A percentile compares a stretch with the other conserved stretches of the same genome.
These are phyloP conservation scores for Dothistroma pini DNA, from an alignment of 2,329 filamentous ascomycete species.

Conservation along the genomic window DNA sequence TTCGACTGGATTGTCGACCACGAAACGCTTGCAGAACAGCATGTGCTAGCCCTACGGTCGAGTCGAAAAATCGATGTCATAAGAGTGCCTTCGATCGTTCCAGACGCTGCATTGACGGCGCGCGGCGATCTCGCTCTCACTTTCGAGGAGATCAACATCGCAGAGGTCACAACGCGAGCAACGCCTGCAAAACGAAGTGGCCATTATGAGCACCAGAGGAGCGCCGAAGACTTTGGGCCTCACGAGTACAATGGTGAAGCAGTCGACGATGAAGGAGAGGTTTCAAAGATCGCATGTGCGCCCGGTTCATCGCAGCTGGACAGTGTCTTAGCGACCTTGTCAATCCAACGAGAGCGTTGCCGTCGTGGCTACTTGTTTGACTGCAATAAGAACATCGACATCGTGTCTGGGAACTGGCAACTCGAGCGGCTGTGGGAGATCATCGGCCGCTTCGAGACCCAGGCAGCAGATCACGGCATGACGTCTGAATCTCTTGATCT, in stretches of 20 bases:
- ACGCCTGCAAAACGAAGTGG: slow-evolving; percentile 12
- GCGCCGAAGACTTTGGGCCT: slow-evolving; percentile 30
- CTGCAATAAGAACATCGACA: slow-evolving; percentile 59
- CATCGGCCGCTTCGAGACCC: slow-evolving; percentile 62
- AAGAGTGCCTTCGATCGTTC: slow-evolving; percentile 42
- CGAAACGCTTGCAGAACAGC: slow-evolving; percentile 45
- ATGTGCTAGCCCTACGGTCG: slow-evolving; percentile 51
- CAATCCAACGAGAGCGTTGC: slow-evolving; percentile 51
- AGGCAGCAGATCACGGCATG: slow-evolving; percentile 67
- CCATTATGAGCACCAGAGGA: slow-evolving; percentile 16
- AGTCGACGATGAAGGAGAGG: slow-evolving; percentile 4
- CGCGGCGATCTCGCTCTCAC: slow-evolving; percentile 40
- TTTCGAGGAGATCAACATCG: slow-evolving; percentile 23
- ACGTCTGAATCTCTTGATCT: slow-evolving; percentile 64
- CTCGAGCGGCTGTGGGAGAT: slow-evolving; percentile 77
- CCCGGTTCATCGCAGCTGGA: slow-evolving; percentile 22
- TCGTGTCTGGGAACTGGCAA: slow-evolving; percentile 70
- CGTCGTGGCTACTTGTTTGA: slow-evolving; percentile 57
- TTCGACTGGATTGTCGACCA: slow-evolving; percentile 58
- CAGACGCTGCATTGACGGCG: slow-evolving; percentile 42
- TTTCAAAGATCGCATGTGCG: slow-evolving; percentile 12
- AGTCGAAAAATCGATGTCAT: slow-evolving; percentile 50
- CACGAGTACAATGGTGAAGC: slow-evolving; percentile 19
- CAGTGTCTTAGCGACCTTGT: slow-evolving; percentile 26
- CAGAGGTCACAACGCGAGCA: slow-evolving; percentile 19